Evolutionary conservation across 768 basidiomycete species (phyloP).

Genomic region (Rhizopogon sp.): DNA sequence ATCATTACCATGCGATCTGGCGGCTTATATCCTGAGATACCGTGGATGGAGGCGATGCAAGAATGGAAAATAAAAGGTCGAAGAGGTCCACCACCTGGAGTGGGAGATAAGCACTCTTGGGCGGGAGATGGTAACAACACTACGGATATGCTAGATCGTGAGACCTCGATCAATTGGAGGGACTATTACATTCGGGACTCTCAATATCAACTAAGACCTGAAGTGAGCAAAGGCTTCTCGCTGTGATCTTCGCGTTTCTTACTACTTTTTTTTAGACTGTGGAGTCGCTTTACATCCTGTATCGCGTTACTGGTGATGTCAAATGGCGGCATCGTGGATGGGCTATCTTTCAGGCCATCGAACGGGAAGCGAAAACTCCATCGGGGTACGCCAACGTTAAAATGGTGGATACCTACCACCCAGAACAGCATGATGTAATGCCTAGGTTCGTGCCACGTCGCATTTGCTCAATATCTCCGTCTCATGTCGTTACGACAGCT

Average conservation of each 20-base stretch:
- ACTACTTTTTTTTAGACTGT: slow-evolving; percentile 44
- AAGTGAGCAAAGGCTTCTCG: slow-evolving; percentile 38
- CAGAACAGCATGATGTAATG: slow-evolving; percentile 49
- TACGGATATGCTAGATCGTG: slow-evolving; percentile 10
- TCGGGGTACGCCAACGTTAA: slow-evolving; percentile 59
- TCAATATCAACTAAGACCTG: slow-evolving; percentile 62
- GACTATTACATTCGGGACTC: slow-evolving; percentile 50
- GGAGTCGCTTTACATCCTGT: slow-evolving; percentile 69
- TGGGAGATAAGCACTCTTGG: slow-evolving; percentile 33
- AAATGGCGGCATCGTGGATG: slow-evolving; percentile 72
- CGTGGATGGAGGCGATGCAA: slow-evolving; percentile 31
- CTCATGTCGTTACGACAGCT: slow-evolving; percentile 23
- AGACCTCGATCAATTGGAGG: slow-evolving; percentile 25
- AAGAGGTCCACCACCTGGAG: slow-evolving; percentile 47
- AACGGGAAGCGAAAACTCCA: slow-evolving; percentile 50
- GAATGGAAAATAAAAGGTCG: slow-evolving; percentile 44
- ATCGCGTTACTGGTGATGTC: slow-evolving; percentile 61
- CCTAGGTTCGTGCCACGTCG: slow-evolving; percentile 56
- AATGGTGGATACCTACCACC: slow-evolving; percentile 40
- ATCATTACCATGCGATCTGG: slow-evolving; percentile 30
- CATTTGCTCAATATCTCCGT: neutral
- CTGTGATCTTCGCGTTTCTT: neutral
- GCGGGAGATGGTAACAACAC: slow-evolving; percentile 17
- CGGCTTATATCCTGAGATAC: slow-evolving; percentile 16
- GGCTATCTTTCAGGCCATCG: slow-evolving; percentile 64